A percentile compares a stretch with the other conserved stretches of the same genome.
These are phyloP conservation scores for Populus hybrid DNA, from an alignment of 441 rosid genomes.

Conservation along the genomic window DNA sequence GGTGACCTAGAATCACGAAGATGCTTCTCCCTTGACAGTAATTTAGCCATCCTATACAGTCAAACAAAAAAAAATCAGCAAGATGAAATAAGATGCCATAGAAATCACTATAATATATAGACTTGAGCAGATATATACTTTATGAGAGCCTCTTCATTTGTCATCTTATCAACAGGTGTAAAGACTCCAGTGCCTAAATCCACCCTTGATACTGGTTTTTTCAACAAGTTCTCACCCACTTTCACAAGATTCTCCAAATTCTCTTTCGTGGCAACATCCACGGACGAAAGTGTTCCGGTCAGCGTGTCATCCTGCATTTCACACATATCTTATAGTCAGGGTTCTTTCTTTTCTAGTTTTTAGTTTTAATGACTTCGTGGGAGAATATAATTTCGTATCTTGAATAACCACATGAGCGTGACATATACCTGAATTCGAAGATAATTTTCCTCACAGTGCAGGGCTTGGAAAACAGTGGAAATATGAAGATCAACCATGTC, in stretches of 20 bases:
- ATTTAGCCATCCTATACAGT: constrained; percentile 17
- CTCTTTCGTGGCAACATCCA: constrained; percentile 45
- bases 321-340: too few relatives aligned
- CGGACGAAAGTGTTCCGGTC: constrained; percentile 38
- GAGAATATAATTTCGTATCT: too few relatives aligned
- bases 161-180: constrained; percentile 28
- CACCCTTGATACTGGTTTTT: constrained; percentile 43
- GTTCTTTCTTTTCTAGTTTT: too few relatives aligned
- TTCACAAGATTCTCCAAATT: constrained; percentile 42
- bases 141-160: constrained; percentile 28
- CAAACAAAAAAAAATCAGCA: not conserved
- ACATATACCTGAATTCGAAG: constrained; percentile 48
- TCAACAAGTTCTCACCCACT: constrained; percentile 46
- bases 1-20: constrained; percentile 26
- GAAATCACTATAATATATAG: too few relatives aligned
- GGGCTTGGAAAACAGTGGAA: constrained; percentile 47
- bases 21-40: constrained; percentile 27
- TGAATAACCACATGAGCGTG: too few relatives aligned
- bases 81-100: not conserved
- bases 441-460: constrained; percentile 44
- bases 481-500: constrained; percentile 62
- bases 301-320: constrained; percentile 22
- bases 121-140: too few relatives aligned
- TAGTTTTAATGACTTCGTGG: too few relatives aligned
- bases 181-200: constrained; percentile 41